Conservation (phyloP, 2,329 filamentous ascomycete genomes). For the Stagonosporopsis tanaceti region DNA sequence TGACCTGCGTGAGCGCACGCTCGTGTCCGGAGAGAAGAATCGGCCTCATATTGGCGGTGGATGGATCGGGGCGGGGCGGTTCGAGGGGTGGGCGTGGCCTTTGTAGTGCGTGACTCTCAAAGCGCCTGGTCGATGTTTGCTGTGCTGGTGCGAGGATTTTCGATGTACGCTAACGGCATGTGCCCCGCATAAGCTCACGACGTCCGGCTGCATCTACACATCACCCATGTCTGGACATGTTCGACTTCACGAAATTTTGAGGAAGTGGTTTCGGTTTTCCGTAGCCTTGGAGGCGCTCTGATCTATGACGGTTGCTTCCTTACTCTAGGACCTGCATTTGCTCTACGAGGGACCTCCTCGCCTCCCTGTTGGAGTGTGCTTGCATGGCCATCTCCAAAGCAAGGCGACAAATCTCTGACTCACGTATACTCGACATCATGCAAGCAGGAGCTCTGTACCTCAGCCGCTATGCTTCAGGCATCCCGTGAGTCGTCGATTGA, state of each 20-base stretch:
- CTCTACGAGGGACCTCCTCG: neutral
- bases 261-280: too few relatives aligned
- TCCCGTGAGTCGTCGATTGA: conserved; percentile 1
- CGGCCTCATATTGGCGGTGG: conserved; percentile 76
- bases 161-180: conserved; percentile 26
- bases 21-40: conserved; percentile 96
- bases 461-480: neutral
- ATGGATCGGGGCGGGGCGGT: conserved; percentile 23
- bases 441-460: neutral
- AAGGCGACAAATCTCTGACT: conserved; percentile 4
- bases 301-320: neutral
- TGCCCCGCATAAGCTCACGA: conserved; percentile 17
- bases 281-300: neutral
- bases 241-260: neutral
- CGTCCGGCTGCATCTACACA: neutral
- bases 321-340: neutral
- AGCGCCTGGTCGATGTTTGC: conserved; percentile 7
- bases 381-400: neutral
- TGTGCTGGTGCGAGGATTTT: conserved; percentile 13
- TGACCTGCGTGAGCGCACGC: conserved; percentile 94
- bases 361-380: neutral
- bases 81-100: conserved; percentile 29
- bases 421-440: neutral
- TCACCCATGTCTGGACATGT: neutral
- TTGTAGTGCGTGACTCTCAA: conserved; percentile 38